Conservation (phyloP, 495 filamentous ascomycete species). For the Podospora fimiseda region DNA sequence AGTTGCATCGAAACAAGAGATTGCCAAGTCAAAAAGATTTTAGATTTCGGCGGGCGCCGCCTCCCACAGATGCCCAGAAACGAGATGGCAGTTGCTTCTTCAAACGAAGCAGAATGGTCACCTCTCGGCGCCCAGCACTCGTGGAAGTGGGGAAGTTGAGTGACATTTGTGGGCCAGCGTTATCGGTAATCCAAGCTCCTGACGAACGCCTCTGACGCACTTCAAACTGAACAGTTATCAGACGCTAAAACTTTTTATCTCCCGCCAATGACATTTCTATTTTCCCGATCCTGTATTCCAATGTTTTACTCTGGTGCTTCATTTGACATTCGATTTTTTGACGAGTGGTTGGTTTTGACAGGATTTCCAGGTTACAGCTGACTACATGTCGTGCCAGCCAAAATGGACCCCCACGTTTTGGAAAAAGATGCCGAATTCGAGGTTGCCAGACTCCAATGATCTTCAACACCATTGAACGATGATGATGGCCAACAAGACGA, state of each 20-base stretch:
- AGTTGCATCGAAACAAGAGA: neutral
- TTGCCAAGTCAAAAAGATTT: neutral
- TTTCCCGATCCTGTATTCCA: neutral
- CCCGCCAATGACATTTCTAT: neutral
- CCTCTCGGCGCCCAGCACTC: neutral
- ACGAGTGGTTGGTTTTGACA: too few relatives aligned
- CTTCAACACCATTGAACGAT: too few relatives aligned
- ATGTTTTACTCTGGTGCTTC: neutral
- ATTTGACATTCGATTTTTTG: too few relatives aligned
- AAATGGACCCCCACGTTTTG: too few relatives aligned
- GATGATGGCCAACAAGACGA: too few relatives aligned
- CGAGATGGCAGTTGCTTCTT: too few relatives aligned
- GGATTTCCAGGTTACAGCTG: too few relatives aligned
- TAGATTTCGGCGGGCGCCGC: neutral
- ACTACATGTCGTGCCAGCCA: too few relatives aligned
- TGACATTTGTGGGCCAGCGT: neutral
- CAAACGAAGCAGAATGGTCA: neutral
- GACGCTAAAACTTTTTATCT: conserved; percentile 7
- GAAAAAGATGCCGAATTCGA: too few relatives aligned
- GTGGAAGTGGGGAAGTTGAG: neutral
- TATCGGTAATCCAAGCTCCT: neutral
- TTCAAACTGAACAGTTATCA: neutral
- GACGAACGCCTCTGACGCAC: conserved; percentile 4
- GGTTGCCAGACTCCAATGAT: too few relatives aligned
- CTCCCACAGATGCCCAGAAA: too few relatives aligned